These are phyloP conservation scores for Neurospora sp. DNA, from an alignment of 2,329 filamentous ascomycete genomes.

Conservation along the genomic window DNA sequence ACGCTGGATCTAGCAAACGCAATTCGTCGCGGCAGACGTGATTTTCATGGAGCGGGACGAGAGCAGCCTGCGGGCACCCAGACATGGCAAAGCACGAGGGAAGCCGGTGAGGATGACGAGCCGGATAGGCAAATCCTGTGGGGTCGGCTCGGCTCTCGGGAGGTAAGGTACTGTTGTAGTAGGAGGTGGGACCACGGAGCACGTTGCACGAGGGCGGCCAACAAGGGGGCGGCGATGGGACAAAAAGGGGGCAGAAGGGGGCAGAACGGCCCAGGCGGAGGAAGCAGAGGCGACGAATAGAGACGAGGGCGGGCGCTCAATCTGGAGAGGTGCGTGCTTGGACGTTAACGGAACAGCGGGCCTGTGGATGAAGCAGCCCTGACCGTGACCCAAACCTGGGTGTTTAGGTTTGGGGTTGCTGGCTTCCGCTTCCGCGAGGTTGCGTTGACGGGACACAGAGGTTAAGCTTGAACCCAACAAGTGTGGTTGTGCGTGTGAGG, in stretches of 20 bases:
- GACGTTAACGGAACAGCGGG: background rate
- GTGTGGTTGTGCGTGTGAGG: background rate
- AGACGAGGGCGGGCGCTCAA: background rate
- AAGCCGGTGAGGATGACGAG: background rate
- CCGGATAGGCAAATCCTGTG: background rate
- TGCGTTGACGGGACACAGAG: background rate
- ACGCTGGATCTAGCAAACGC: background rate
- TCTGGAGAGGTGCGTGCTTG: background rate
- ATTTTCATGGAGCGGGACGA: background rate
- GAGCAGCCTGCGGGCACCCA: background rate
- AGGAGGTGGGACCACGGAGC: background rate
- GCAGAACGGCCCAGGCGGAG: background rate
- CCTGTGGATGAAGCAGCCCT: background rate
- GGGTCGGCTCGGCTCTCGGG: background rate
- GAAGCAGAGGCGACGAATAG: background rate
- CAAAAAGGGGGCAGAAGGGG: background rate
- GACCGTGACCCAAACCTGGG: background rate
- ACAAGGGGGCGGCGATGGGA: background rate
- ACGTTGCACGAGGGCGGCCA: background rate
- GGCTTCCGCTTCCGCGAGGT: background rate
- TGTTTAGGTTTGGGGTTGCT: background rate
- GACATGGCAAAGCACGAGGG: background rate
- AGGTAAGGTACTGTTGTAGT: background rate
- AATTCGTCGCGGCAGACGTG: background rate
- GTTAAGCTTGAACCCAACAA: background rate